Percentiles rank a stretch among this genome's conserved stretches.
Evolutionary conservation across 2,329 filamentous ascomycete genomes (phyloP).

Genomic region (Venturia nashicola): DNA sequence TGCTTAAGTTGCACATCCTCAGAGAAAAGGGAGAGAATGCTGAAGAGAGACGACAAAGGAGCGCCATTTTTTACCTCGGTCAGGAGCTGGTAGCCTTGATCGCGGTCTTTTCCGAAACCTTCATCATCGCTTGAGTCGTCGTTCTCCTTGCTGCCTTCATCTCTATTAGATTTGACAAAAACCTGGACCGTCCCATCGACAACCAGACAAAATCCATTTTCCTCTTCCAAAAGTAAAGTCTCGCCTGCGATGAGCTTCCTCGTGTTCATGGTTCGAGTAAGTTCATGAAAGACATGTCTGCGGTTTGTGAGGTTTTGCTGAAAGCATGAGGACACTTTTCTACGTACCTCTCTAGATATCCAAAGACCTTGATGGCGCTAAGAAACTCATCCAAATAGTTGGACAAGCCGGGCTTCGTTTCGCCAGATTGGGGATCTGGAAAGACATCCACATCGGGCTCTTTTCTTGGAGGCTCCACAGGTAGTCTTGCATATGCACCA

Average conservation of each 20-base stretch:
- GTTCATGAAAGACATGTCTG: conserved; percentile 81
- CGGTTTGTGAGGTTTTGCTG: conserved; percentile 90
- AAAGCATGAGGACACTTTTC: conserved; percentile 80
- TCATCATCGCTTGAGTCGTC: conserved; percentile 27
- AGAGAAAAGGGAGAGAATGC: conserved; percentile 91
- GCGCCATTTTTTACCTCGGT: conserved; percentile 97
- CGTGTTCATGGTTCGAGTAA: conserved; percentile 97
- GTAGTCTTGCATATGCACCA: conserved; percentile 91
- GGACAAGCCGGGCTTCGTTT: conserved; percentile 79
- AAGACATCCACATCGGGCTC: conserved; percentile 93
- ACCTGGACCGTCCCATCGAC: conserved; percentile 96
- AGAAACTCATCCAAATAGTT: conserved; percentile 97
- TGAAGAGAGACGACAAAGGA: conserved; percentile 96
- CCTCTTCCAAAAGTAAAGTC: conserved; percentile 87
- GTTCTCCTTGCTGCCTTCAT: conserved; percentile 30
- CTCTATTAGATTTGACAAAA: conserved; percentile 79
- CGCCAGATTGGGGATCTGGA: conserved; percentile 80
- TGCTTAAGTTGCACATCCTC: conserved; percentile 77
- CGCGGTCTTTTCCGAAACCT: conserved; percentile 39
- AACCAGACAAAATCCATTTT: conserved; percentile 95
- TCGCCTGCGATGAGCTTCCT: conserved; percentile 91
- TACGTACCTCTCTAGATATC: conserved; percentile 65
- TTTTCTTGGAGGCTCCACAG: conserved; percentile 88
- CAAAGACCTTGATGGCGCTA: conserved; percentile 98
- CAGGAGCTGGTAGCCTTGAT: conserved; percentile 84